A percentile compares a stretch with the other conserved stretches of the same genome.
These are phyloP conservation scores for Cinchona pubescens DNA, from an alignment of 257 asterid species.

Conservation along the genomic window DNA sequence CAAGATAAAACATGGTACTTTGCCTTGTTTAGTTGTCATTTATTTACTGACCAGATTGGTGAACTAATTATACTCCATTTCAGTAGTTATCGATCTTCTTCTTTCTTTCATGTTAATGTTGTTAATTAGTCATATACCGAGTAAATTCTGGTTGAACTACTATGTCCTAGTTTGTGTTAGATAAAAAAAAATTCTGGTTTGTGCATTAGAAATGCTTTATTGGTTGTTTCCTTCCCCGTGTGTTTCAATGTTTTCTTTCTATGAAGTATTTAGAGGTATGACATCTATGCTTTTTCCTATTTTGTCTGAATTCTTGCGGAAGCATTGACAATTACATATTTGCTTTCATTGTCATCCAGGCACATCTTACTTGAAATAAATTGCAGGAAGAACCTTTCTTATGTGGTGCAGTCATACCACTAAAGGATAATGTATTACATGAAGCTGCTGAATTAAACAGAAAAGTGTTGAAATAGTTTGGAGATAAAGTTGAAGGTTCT, in stretches of 20 bases:
- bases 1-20: too few relatives aligned
- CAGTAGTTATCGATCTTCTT: neutral
- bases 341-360: neutral
- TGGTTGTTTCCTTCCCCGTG: too few relatives aligned
- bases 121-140: neutral
- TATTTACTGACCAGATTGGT: too few relatives aligned
- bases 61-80: too few relatives aligned
- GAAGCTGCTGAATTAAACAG: slow-evolving; percentile 38
- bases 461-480: slow-evolving; percentile 54
- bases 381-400: slow-evolving; percentile 74
- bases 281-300: too few relatives aligned
- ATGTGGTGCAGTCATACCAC: slow-evolving; percentile 55
- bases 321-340: neutral
- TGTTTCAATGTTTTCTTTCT: too few relatives aligned
- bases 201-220: too few relatives aligned
- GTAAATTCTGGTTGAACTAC: too few relatives aligned
- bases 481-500: slow-evolving; percentile 86
- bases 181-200: too few relatives aligned
- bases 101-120: neutral
- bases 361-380: slow-evolving; percentile 29
- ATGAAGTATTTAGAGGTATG: too few relatives aligned
- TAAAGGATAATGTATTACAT: slow-evolving; percentile 43
- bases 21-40: too few relatives aligned
- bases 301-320: slow-evolving; percentile 8
- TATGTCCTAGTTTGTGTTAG: too few relatives aligned